Conservation (phyloP, 192 early-diverging fungal genomes). For the Coemansia umbellata region DNA sequence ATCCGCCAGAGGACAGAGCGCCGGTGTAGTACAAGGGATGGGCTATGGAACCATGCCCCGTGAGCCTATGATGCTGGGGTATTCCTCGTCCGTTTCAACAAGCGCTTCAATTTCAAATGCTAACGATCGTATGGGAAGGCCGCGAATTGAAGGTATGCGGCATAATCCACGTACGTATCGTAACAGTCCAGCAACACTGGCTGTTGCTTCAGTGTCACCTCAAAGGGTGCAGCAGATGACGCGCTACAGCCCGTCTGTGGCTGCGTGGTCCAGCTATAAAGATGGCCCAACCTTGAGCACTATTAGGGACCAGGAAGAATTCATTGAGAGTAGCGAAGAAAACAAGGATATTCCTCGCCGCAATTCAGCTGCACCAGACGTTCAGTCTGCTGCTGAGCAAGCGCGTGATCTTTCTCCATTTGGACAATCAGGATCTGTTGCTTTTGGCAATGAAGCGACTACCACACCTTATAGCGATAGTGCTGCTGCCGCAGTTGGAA, state of each 20-base stretch:
- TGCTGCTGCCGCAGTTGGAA: neutral
- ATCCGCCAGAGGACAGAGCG: conserved; percentile 10
- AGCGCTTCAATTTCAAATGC: conserved; percentile 9
- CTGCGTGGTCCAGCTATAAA: conserved; percentile 36
- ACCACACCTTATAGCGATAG: conserved; percentile 16
- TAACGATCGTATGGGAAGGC: conserved; percentile 8
- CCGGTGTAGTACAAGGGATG: conserved; percentile 8
- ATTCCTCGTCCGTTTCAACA: conserved; percentile 29
- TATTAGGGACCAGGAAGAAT: conserved; percentile 27
- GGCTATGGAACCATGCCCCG: conserved; percentile 36
- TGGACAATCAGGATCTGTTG: too few species aligned
- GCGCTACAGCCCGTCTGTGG: conserved; percentile 39
- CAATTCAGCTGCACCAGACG: conserved; percentile 8
- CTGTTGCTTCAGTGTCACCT: conserved; percentile 22
- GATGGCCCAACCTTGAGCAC: conserved; percentile 20
- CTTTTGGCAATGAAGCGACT: neutral
- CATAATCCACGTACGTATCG: conserved; percentile 2
- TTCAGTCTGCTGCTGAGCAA: too few species aligned
- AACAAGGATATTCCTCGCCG: neutral
- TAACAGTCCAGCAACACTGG: conserved; percentile 1
- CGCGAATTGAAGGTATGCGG: conserved; percentile 4
- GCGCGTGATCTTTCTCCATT: too few species aligned
- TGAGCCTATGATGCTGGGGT: conserved; percentile 21
- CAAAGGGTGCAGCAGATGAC: conserved; percentile 17
- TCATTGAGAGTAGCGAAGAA: conserved; percentile 6